phyloP scores from a whole-genome alignment of 176 grass and related monocot species.

The Oryza longistaminata region DNA sequence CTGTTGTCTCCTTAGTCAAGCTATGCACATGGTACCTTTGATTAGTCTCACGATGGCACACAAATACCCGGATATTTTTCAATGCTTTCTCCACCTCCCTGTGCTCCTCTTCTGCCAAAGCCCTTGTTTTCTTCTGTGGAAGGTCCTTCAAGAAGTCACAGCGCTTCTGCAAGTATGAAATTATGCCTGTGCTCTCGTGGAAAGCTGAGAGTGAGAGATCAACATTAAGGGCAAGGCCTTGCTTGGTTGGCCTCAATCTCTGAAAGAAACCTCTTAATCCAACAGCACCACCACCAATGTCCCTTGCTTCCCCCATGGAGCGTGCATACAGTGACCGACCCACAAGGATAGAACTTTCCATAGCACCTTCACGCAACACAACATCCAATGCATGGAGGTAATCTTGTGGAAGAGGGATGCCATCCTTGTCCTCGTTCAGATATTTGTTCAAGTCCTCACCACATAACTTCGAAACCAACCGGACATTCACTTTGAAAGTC shows the following conservation, averaged over 20 bases:
- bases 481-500: slow-evolving; percentile 80
- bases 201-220: slow-evolving; percentile 85
- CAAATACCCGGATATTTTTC: slow-evolving; percentile 83
- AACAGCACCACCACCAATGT: slow-evolving; percentile 80
- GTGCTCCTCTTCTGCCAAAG: slow-evolving; percentile 66
- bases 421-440: slow-evolving; percentile 58
- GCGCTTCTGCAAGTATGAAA: slow-evolving; percentile 85
- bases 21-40: slow-evolving; percentile 83
- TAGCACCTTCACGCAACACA: slow-evolving; percentile 70
- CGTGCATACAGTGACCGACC: slow-evolving; percentile 77
- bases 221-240: slow-evolving; percentile 95
- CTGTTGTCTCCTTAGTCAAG: slow-evolving; percentile 74
- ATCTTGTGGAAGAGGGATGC: slow-evolving; percentile 72
- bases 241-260: slow-evolving; percentile 77
- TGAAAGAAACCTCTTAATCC: slow-evolving; percentile 90
- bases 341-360: slow-evolving; percentile 66
- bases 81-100: slow-evolving; percentile 78
- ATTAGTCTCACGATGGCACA: slow-evolving; percentile 82
- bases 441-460: slow-evolving; percentile 70
- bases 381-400: slow-evolving; percentile 83
- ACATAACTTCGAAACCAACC: slow-evolving; percentile 71
- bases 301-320: slow-evolving; percentile 67
- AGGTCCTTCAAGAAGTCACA: slow-evolving; percentile 80
- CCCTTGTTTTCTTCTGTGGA: slow-evolving; percentile 56
- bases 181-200: slow-evolving; percentile 80